Conservation (phyloP, 2,329 filamentous ascomycete species). For the Blastomyces parvus region DNA sequence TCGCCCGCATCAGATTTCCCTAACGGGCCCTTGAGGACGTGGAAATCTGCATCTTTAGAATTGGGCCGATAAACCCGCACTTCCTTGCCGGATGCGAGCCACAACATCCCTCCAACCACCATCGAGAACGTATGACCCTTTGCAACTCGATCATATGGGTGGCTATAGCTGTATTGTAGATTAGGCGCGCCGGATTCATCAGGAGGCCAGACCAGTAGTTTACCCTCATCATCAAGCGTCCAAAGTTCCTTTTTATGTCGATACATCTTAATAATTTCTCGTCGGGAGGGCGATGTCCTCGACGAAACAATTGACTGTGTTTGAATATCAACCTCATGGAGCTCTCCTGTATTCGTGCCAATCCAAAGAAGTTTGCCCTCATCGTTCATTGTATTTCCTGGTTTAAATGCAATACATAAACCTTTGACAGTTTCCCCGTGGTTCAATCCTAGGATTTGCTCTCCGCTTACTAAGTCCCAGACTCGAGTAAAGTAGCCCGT, state of each 20-base stretch:
- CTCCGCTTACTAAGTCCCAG: conserved; percentile 77
- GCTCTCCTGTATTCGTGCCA: conserved; percentile 76
- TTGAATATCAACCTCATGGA: conserved; percentile 77
- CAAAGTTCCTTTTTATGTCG: conserved; percentile 83
- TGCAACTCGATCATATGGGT: conserved; percentile 58
- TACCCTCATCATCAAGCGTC: conserved; percentile 85
- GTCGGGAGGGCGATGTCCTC: conserved; percentile 64
- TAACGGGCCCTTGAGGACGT: conserved; percentile 63
- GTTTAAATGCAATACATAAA: conserved; percentile 76
- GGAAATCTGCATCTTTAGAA: conserved; percentile 60
- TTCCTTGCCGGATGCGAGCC: conserved; percentile 81
- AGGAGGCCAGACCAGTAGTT: conserved; percentile 76
- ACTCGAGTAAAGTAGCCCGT: conserved; percentile 78
- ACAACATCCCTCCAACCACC: conserved; percentile 72
- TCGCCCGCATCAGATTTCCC: conserved; percentile 67
- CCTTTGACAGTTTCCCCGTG: conserved; percentile 81
- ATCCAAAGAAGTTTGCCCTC: conserved; percentile 82
- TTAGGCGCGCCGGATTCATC: conserved; percentile 65
- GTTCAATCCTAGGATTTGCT: conserved; percentile 66
- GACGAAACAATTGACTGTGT: conserved; percentile 61
- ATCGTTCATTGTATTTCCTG: conserved; percentile 62
- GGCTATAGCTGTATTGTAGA: conserved; percentile 62
- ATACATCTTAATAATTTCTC: conserved; percentile 75
- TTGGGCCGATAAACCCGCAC: conserved; percentile 75
- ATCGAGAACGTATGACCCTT: conserved; percentile 82